A percentile compares a stretch with the other conserved stretches of the same genome.
phyloP scores from a whole-genome alignment of 1,284 basidiomycete species.

The Termitomyces sp. region DNA sequence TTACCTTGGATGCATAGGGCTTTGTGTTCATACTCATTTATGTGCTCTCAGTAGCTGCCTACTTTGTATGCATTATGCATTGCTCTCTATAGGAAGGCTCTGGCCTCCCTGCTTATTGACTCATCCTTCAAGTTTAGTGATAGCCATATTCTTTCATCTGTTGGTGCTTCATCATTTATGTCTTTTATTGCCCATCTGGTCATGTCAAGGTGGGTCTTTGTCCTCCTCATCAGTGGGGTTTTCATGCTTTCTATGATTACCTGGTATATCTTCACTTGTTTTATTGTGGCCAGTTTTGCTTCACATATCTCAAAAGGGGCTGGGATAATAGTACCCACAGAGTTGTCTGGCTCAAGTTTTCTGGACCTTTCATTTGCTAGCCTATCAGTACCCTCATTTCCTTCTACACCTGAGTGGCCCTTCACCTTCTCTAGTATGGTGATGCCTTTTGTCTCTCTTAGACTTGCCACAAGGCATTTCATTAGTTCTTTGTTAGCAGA shows the following conservation, averaged over 20 bases:
- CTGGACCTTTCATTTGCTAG: too few relatives aligned
- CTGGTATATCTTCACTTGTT: neutral
- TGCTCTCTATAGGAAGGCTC: neutral
- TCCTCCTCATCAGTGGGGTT: neutral
- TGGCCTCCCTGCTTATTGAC: neutral
- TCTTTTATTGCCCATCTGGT: neutral
- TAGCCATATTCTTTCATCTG: neutral
- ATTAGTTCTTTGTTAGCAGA: neutral
- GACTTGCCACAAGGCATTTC: neutral
- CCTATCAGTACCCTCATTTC: too few relatives aligned
- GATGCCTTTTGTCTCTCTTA: too few relatives aligned
- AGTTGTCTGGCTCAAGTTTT: too few relatives aligned
- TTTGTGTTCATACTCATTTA: neutral
- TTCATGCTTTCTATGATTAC: neutral
- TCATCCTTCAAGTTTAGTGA: neutral
- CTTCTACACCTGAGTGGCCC: too few relatives aligned
- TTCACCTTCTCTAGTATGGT: too few relatives aligned
- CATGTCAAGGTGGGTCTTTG: neutral
- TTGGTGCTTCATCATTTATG: neutral
- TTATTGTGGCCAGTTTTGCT: too few relatives aligned
- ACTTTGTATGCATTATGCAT: neutral
- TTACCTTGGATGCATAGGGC: neutral
- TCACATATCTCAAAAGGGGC: too few relatives aligned
- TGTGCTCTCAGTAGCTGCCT: neutral
- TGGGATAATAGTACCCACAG: too few relatives aligned